These are phyloP conservation scores for Ophiostoma fasciatum DNA, from an alignment of 2,329 filamentous ascomycete genomes.

Conservation along the genomic window DNA sequence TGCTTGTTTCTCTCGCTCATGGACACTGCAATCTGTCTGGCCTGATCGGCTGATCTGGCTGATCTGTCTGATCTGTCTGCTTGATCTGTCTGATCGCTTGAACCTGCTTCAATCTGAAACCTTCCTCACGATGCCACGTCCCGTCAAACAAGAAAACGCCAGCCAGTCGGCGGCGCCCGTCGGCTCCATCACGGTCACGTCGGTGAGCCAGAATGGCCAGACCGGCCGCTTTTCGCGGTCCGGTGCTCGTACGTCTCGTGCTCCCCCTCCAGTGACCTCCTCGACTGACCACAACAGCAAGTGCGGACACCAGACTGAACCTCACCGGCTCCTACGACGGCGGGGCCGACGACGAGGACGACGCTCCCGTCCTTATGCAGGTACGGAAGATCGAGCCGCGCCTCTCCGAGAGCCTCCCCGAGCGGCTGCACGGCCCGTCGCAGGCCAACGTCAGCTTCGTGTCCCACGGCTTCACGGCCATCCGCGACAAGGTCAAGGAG, in stretches of 20 bases:
- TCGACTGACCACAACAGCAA: constrained; percentile 13
- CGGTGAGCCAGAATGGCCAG: no score
- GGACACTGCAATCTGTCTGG: no score
- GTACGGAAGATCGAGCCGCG: constrained; percentile 10
- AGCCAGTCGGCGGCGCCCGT: no score
- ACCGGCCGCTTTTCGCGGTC: constrained; percentile 11
- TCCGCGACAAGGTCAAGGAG: constrained; percentile 48
- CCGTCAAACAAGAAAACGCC: no score
- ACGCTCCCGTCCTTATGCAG: constrained; percentile 16
- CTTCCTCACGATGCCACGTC: no score
- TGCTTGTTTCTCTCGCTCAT: no score
- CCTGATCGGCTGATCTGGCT: no score
- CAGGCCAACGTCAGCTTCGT: constrained; percentile 16
- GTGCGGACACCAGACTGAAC: constrained; percentile 13
- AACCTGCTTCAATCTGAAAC: no score
- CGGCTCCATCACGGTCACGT: no score
- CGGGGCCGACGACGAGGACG: constrained; percentile 11
- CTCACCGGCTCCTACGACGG: neutral
- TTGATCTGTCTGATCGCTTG: no score
- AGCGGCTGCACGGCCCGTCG: neutral
- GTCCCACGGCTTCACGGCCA: constrained; percentile 30
- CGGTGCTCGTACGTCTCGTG: constrained; percentile 13
- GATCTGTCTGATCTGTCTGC: no score
- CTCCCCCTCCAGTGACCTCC: neutral
- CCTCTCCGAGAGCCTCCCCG: neutral